Evolutionary conservation across 192 early-diverging fungal genomes (phyloP), one percentile per base, ranked within the genome.

Genomic region (Coemansia sp.): DNA sequence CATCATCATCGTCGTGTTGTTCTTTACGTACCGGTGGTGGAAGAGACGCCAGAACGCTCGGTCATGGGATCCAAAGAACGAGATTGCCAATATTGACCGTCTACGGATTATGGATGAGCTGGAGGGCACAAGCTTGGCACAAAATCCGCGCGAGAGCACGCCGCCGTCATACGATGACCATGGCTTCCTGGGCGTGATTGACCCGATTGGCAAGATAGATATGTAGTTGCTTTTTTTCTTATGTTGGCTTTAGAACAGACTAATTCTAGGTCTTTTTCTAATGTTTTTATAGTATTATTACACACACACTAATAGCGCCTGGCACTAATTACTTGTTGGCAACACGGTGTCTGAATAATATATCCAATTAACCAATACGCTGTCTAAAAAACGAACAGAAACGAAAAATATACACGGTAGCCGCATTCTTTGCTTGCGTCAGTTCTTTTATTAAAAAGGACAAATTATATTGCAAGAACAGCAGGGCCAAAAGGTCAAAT

Each of bases 41-140:
- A 54, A 52, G 22, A 62, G 61, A 42, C 66, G 71, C 52, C 64
- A 47, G 38, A 73, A 70, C 38, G 31, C 56, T 1, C 62, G 42
- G 46, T 67, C 34, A 31, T 79, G 76, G 76, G 76, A 79, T 31
- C 76, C 76, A 5, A 73, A 79, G 64, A 73, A 49, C 55, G 76
- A 79, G 53, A 34, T 23, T 4, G 64, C 59, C 26, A 65, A 72
- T 26, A 56, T 78, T n/a, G 66, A 78, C 22, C 66, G 69, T 40
- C 68, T 64, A 2, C 57, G 69, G 4, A 78, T 78, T 20, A 71
- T 78, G 17, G 75, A 78, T 12, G 63, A 68, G 9, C 28, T 69
- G 22, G 46, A 59, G 22, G 42, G 54, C 0, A 12, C n/a, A 5
- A 11, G 34, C 25, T 1, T 26, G 2, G 36, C 21, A 21, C 22